A percentile compares a stretch with the other conserved stretches of the same genome.
These are phyloP conservation scores for Puccinia novopanici DNA, from an alignment of 1,284 basidiomycete genomes.

Conservation along the genomic window DNA sequence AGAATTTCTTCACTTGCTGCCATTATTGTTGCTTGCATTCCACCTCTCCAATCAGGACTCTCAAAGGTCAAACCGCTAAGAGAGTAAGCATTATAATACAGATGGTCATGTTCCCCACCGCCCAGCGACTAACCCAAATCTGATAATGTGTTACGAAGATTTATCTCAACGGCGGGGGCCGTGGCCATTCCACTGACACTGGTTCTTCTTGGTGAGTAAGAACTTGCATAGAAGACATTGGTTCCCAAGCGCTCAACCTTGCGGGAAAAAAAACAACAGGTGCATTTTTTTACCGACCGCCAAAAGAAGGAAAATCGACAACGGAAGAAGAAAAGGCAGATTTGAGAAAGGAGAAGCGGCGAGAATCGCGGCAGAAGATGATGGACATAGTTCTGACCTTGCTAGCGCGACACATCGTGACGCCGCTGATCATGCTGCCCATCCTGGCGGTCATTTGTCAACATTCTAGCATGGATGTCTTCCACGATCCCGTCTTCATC, in stretches of 20 bases:
- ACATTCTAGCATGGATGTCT: background rate
- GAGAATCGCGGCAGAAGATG: slow-evolving; percentile 22
- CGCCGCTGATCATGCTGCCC: slow-evolving; percentile 29
- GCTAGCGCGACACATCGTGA: slow-evolving; percentile 43
- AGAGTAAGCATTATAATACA: slow-evolving; percentile 52
- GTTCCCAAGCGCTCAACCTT: background rate
- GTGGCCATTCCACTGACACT: slow-evolving; percentile 62
- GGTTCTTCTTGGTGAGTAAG: slow-evolving; percentile 59
- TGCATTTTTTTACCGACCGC: slow-evolving; percentile 31
- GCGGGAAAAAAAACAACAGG: slow-evolving; percentile 22
- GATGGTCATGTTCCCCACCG: background rate
- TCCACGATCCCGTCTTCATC: slow-evolving; percentile 37
- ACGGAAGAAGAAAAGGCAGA: background rate
- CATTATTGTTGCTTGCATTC: slow-evolving; percentile 60
- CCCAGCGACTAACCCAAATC: background rate
- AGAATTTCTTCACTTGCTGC: slow-evolving; percentile 60
- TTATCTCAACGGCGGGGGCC: slow-evolving; percentile 60
- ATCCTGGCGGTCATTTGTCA: slow-evolving; percentile 1
- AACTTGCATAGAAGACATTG: slow-evolving; percentile 27
- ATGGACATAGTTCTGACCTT: slow-evolving; percentile 32
- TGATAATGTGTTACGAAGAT: slow-evolving; percentile 53
- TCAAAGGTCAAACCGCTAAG: slow-evolving; percentile 59
- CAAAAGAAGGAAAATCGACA: background rate
- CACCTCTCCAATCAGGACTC: slow-evolving; percentile 59
- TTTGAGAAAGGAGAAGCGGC: slow-evolving; percentile 53